Percentiles rank a stretch among this genome's conserved stretches.
These are phyloP conservation scores for Aphanomyces invadans DNA, from an alignment of 352 stramenopile genomes.

Conservation along the genomic window DNA sequence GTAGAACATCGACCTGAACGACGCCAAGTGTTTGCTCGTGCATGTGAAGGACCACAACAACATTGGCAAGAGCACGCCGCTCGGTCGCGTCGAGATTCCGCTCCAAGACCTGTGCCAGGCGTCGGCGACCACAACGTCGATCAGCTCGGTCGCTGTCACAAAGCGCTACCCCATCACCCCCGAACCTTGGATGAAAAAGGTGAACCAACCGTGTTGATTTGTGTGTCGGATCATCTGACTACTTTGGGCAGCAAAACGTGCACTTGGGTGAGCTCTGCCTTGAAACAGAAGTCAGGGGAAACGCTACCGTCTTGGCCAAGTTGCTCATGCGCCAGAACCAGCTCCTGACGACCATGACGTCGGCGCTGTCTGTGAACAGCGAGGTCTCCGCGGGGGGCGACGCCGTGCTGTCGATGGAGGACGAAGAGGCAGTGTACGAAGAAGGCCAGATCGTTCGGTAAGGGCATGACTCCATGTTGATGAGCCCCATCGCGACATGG, in stretches of 20 bases:
- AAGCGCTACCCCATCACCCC: slow-evolving; percentile 52
- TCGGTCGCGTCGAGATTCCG: slow-evolving; percentile 58
- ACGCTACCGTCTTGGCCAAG: slow-evolving; percentile 47
- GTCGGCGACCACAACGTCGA: slow-evolving; percentile 47
- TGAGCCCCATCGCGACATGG: neutral
- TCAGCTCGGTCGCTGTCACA: slow-evolving; percentile 37
- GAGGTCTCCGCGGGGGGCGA: neutral
- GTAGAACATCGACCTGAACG: slow-evolving; percentile 41
- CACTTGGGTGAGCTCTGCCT: slow-evolving; percentile 52
- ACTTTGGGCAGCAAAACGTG: slow-evolving; percentile 31
- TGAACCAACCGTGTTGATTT: too few relatives aligned
- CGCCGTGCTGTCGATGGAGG: slow-evolving; percentile 3
- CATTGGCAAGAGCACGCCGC: slow-evolving; percentile 45
- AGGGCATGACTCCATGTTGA: neutral
- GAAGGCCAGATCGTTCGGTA: slow-evolving; percentile 19
- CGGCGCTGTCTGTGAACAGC: neutral
- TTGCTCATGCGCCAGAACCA: slow-evolving; percentile 36
- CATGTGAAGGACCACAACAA: slow-evolving; percentile 76
- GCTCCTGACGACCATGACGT: neutral
- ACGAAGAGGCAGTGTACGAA: slow-evolving; percentile 15
- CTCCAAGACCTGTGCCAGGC: slow-evolving; percentile 48
- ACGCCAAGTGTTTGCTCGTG: slow-evolving; percentile 44
- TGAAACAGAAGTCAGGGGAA: slow-evolving; percentile 52
- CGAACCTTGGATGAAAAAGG: slow-evolving; percentile 68
- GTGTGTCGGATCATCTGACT: too few relatives aligned